Conservation (phyloP, 2,329 filamentous ascomycete genomes). For the Acrocalymma vagum region DNA sequence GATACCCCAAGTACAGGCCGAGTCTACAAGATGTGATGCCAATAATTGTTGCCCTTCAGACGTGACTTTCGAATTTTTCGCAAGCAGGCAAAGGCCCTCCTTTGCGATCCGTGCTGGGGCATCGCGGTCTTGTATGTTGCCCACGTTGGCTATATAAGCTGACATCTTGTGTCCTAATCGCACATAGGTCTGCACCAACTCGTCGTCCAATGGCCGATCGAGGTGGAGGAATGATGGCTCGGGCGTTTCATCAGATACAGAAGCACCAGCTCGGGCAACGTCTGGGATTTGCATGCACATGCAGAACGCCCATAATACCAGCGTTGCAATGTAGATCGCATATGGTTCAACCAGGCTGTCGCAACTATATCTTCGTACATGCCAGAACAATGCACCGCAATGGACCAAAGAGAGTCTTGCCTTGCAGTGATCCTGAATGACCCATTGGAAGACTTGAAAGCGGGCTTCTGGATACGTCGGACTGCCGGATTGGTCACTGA, state of each 20-base stretch:
- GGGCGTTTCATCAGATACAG: slow-evolving; percentile 13
- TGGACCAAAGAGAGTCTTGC: slow-evolving; percentile 66
- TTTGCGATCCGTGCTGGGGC: slow-evolving; percentile 13
- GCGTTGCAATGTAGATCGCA: slow-evolving; percentile 55
- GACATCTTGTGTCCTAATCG: slow-evolving; percentile 59
- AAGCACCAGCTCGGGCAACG: slow-evolving; percentile 9
- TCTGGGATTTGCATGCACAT: slow-evolving; percentile 26
- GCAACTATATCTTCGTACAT: slow-evolving; percentile 59
- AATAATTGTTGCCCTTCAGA: background rate
- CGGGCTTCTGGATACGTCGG: slow-evolving; percentile 10
- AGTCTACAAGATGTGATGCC: background rate
- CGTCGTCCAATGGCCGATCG: slow-evolving; percentile 65
- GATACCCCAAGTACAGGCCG: slow-evolving; percentile 13
- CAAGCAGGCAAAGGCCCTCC: slow-evolving; percentile 13
- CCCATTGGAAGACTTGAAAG: slow-evolving; percentile 57
- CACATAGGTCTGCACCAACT: slow-evolving; percentile 66
- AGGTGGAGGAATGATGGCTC: slow-evolving; percentile 59
- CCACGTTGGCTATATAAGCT: slow-evolving; percentile 62
- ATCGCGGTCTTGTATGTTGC: slow-evolving; percentile 53
- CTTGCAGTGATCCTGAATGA: slow-evolving; percentile 62
- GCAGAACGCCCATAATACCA: slow-evolving; percentile 59
- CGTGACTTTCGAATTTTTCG: background rate
- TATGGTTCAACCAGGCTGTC: slow-evolving; percentile 59
- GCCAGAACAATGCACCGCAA: slow-evolving; percentile 62
- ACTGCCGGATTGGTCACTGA: background rate